Conservation (phyloP, 495 filamentous ascomycete species). For the Neurospora sp. region DNA sequence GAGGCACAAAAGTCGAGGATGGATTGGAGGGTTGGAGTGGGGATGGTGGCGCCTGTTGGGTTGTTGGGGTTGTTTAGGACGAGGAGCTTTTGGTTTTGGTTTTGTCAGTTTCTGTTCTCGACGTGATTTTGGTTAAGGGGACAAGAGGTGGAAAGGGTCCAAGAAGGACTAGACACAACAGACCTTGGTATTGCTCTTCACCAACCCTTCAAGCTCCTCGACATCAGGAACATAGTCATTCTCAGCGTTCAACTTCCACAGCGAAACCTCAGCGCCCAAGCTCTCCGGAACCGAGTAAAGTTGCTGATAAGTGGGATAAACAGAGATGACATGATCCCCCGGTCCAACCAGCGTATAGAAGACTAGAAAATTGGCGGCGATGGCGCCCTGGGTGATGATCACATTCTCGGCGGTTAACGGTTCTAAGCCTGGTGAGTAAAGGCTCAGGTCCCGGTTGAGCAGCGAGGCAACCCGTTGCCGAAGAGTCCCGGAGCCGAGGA, state of each 20-base stretch:
- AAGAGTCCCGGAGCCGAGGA: slow-evolving; percentile 19
- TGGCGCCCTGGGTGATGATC: slow-evolving; percentile 72
- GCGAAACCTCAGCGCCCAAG: slow-evolving; percentile 68
- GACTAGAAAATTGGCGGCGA: slow-evolving; percentile 70
- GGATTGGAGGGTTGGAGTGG: slow-evolving; percentile 45
- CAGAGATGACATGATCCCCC: slow-evolving; percentile 82
- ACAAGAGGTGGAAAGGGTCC: not conserved
- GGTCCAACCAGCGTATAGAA: slow-evolving; percentile 67
- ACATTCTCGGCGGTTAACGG: slow-evolving; percentile 46
- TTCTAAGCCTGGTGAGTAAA: not conserved
- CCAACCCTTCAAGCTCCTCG: slow-evolving; percentile 53
- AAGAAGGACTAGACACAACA: not conserved
- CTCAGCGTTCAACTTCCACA: slow-evolving; percentile 63
- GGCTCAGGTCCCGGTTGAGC: slow-evolving; percentile 6
- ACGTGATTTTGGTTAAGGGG: not conserved
- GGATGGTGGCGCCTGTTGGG: slow-evolving; percentile 67
- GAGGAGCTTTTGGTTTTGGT: slow-evolving; percentile 13
- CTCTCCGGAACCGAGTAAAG: slow-evolving; percentile 68
- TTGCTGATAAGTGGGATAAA: slow-evolving; percentile 86
- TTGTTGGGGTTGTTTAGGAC: slow-evolving; percentile 78
- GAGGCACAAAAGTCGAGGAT: slow-evolving; percentile 56
- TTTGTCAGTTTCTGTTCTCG: not conserved
- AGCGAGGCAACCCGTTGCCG: slow-evolving; percentile 18
- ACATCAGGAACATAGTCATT: slow-evolving; percentile 60
- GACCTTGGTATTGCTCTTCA: slow-evolving; percentile 66